Conservation (phyloP, 805 yeast species). For the Wickerhamiella kazuoi region DNA sequence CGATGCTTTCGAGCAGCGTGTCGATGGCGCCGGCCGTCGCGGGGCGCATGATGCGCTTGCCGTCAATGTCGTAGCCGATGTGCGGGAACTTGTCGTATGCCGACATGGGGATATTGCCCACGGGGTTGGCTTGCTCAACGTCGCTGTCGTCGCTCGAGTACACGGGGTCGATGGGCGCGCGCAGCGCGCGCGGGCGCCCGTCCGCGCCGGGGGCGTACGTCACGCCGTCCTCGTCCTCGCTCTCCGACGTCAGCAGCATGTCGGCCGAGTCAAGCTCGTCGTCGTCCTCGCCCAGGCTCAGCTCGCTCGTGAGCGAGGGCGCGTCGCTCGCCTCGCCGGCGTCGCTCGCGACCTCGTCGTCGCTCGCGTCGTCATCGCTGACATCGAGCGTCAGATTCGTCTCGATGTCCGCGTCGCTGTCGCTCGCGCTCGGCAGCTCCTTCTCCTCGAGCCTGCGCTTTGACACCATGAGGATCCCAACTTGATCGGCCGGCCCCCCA, state of each 20-base stretch:
- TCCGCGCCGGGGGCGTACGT: conserved; percentile 32
- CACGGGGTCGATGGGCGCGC: conserved; percentile 86
- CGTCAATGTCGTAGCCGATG: conserved; percentile 90
- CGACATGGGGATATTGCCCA: conserved; percentile 81
- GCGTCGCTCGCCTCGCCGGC: conserved; percentile 18
- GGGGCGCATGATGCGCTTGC: conserved; percentile 97
- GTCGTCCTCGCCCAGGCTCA: conserved; percentile 33
- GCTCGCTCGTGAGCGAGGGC: conserved; percentile 27
- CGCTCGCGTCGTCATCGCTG: conserved; percentile 10
- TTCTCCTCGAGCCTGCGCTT: conserved; percentile 1
- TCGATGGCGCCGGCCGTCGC: conserved; percentile 93
- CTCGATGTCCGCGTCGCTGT: not conserved
- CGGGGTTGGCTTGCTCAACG: conserved; percentile 61
- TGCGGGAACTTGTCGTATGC: conserved; percentile 97
- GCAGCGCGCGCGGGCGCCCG: conserved; percentile 59
- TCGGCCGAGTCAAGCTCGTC: conserved; percentile 30
- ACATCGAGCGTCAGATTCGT: not conserved
- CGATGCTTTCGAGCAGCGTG: conserved; percentile 73
- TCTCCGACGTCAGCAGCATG: conserved; percentile 11
- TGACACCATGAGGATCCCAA: too few species aligned
- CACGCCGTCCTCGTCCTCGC: conserved; percentile 23
- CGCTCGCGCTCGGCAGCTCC: not conserved
- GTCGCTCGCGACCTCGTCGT: conserved; percentile 6
- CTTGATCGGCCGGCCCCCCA: too few species aligned
- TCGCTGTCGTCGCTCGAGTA: conserved; percentile 92